Base-by-base conservation (phyloP, 345 rosid genomes). In the Excoecaria cochinchinensis region DNA sequence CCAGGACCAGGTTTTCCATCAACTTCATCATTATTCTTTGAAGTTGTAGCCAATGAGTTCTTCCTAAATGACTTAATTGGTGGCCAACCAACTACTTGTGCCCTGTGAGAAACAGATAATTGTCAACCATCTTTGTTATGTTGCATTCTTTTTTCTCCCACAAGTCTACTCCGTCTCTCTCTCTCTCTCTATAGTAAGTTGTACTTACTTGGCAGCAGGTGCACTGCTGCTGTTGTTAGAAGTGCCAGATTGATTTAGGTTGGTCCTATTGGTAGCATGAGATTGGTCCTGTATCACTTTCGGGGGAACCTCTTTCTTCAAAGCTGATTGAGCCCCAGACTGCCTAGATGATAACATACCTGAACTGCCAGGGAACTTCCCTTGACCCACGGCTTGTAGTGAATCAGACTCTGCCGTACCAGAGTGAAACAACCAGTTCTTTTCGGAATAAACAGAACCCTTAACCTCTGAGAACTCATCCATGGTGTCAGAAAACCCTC, bases 51-150 rank as follows among this genome's bases (percentile, higher is more conserved):
- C 86, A 94, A 78, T 14, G 91, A 82, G 70, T 90, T 94, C 83
- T 91, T 89, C 83, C 98, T 80, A 80, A 80, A 92, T 5, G 98
- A 84, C 84, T 93, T 88, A 7, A 94, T 81, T 15, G 98, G 98
- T 44, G 98, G 97, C 98, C 98, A 94, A 63, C 98, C 98, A 84
- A 94, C 94, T 52, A 94, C 96, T 77, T 89, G 96, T 36, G 96
- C 93, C 89, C 97, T 93, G 81, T 48, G 62, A 89, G 70, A 70
- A 55, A 63, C 65, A 22, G 70, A 53, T 31, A 24, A 77, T 81
- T 61, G 9, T 13, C 46, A 69, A 79, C 4, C 67, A 56, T 38
- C 5, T 31, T 44, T 40, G 59, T 65, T 13, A 36, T 65, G 1
- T 14, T 65, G 48, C 3, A 22, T 14, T 42, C 6, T 65, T 46